Evolutionary conservation across 2,329 filamentous ascomycete species (phyloP).

Genomic region (Trichoderma guizhouense): DNA sequence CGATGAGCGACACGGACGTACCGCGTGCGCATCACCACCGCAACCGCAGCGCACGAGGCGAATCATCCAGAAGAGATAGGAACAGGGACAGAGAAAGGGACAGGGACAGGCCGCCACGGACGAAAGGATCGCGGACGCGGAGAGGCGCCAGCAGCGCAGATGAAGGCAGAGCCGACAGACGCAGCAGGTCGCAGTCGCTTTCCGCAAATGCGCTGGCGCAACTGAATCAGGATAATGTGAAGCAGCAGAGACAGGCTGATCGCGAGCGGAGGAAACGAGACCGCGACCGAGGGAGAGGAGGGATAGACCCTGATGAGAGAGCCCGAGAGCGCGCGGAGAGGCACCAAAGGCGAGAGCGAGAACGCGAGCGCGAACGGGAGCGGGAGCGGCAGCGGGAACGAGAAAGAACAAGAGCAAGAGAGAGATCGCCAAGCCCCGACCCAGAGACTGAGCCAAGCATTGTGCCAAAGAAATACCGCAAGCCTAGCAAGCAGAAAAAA

Average conservation of each 20-base stretch:
- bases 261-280: slow-evolving; percentile 25
- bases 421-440: slow-evolving; percentile 21
- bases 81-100: slow-evolving; percentile 24
- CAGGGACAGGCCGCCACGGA: slow-evolving; percentile 37
- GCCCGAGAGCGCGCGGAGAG: slow-evolving; percentile 19
- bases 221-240: slow-evolving; percentile 58
- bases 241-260: slow-evolving; percentile 47
- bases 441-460: slow-evolving; percentile 23
- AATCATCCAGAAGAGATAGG: slow-evolving; percentile 30
- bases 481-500: slow-evolving; percentile 42
- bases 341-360: slow-evolving; percentile 20
- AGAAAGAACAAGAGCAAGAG: slow-evolving; percentile 22
- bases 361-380: slow-evolving; percentile 24
- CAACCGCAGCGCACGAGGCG: slow-evolving; percentile 29
- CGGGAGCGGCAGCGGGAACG: slow-evolving; percentile 24
- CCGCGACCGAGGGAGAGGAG: slow-evolving; percentile 3
- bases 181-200: slow-evolving; percentile 31
- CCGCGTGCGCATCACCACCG: slow-evolving; percentile 32
- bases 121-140: slow-evolving; percentile 33
- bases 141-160: slow-evolving; percentile 35
- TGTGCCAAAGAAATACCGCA: slow-evolving; percentile 31
- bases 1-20: slow-evolving; percentile 36
- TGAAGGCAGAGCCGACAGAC: slow-evolving; percentile 29
- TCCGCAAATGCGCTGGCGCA: slow-evolving; percentile 60
- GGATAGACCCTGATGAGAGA: slow-evolving; percentile 19